Evolutionary conservation across 2,329 filamentous ascomycete species (phyloP).

Genomic region (Aspergillus sp.): DNA sequence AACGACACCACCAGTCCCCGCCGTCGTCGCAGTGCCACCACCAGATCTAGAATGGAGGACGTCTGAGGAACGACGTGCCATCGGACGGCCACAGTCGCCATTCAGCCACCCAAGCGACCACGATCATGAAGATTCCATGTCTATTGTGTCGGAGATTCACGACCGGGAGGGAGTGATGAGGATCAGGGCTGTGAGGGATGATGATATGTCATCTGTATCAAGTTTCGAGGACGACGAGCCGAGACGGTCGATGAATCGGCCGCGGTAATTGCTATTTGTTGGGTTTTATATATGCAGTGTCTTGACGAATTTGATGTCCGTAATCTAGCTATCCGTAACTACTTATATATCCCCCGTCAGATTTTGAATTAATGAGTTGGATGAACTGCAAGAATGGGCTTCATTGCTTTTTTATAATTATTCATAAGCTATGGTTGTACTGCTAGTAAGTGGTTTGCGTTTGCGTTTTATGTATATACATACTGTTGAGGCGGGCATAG

Average conservation of each 20-base stretch:
- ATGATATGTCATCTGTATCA: conserved; percentile 35
- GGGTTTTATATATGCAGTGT: no score
- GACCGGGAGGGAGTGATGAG: conserved; percentile 1
- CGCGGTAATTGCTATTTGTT: not conserved
- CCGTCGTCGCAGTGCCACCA: not conserved
- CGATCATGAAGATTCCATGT: conserved; percentile 15
- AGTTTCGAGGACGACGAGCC: conserved; percentile 26
- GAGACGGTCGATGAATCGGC: not conserved
- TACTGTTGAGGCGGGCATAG: not conserved
- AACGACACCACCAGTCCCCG: not conserved
- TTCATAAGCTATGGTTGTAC: not conserved
- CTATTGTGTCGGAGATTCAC: conserved; percentile 25
- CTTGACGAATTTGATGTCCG: no score
- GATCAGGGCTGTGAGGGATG: conserved; percentile 18
- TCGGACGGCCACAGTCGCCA: conserved; percentile 19
- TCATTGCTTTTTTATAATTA: not conserved
- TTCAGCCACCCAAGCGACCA: conserved; percentile 23
- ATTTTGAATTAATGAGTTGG: not conserved
- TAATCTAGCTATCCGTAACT: no score
- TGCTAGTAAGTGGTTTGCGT: not conserved
- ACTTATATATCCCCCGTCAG: no score
- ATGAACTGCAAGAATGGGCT: not conserved
- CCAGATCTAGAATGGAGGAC: conserved; percentile 8
- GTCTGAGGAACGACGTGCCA: not conserved
- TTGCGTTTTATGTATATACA: not conserved